These are phyloP conservation scores for Coniferiporia sulphurascens DNA, from an alignment of 1,284 basidiomycete genomes.

Conservation along the genomic window DNA sequence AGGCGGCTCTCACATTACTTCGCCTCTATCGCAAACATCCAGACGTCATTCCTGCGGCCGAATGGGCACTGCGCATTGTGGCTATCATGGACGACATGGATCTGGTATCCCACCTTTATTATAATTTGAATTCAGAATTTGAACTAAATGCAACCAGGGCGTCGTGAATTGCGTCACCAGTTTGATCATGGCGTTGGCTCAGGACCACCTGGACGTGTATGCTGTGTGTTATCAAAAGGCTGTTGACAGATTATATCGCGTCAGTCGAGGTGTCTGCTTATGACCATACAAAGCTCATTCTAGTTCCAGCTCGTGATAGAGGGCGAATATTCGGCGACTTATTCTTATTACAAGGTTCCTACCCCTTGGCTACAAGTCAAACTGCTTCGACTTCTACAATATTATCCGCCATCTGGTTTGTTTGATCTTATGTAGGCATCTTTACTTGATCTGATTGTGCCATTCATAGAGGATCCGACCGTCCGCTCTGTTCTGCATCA, in stretches of 20 bases:
- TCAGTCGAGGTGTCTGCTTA: constrained; percentile 34
- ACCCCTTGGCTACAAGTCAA: constrained; percentile 99
- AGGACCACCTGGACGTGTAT: constrained; percentile 89
- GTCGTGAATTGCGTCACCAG: constrained; percentile 93
- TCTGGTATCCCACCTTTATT: constrained; percentile 45
- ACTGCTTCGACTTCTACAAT: constrained; percentile 88
- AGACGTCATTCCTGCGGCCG: constrained; percentile 85
- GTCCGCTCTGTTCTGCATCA: constrained; percentile 75
- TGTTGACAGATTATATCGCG: constrained; percentile 83
- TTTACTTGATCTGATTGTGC: neutral
- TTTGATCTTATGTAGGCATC: constrained; percentile 1
- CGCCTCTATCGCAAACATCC: constrained; percentile 95
- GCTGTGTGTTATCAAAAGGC: constrained; percentile 92
- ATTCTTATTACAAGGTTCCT: constrained; percentile 96
- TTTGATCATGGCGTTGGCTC: constrained; percentile 91
- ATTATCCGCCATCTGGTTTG: constrained; percentile 89
- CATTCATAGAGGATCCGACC: constrained; percentile 72
- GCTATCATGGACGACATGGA: constrained; percentile 94
- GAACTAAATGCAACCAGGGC: constrained; percentile 47
- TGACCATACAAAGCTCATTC: neutral
- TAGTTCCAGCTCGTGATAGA: constrained; percentile 77
- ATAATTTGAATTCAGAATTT: neutral
- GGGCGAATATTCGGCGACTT: constrained; percentile 82
- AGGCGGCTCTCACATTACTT: constrained; percentile 91
- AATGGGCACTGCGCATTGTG: constrained; percentile 95